phyloP scores from a whole-genome alignment of 176 grass and related monocot species.

The Tillandsia leiboldiana region DNA sequence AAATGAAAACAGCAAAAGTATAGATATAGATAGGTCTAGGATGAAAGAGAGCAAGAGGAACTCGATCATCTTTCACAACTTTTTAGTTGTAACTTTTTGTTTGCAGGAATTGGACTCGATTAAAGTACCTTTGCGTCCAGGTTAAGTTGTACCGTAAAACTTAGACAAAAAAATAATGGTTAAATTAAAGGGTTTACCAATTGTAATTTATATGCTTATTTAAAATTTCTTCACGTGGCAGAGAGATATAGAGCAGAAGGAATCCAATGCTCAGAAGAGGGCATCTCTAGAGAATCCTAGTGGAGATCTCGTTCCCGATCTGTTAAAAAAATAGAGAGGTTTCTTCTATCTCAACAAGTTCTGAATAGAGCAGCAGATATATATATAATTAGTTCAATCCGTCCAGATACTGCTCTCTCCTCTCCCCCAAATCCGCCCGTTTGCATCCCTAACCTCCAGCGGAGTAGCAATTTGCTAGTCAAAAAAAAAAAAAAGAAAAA shows the following conservation, averaged over 20 bases:
- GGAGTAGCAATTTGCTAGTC: neutral
- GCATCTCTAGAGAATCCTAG: neutral
- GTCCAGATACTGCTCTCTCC: neutral
- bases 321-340: constrained; percentile 2
- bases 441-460: no score
- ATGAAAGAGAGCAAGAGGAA: no score
- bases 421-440: neutral
- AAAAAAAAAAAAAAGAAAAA: neutral
- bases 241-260: constrained; percentile 19
- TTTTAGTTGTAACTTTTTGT: no score
- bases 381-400: no score
- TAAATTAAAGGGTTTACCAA: neutral
- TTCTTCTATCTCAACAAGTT: constrained; percentile 16
- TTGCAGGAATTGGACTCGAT: no score
- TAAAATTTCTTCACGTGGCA: no score
- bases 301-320: no score
- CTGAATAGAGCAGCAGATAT: neutral
- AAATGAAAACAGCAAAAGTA: no score
- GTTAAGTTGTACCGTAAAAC: neutral
- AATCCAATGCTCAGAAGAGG: constrained; percentile 44
- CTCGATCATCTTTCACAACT: no score
- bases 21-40: no score
- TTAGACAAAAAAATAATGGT: neutral
- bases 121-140: no score
- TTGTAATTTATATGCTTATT: neutral